phyloP scores from a whole-genome alignment of 352 stramenopile genomes.

The Nothophytophthora sp. region DNA sequence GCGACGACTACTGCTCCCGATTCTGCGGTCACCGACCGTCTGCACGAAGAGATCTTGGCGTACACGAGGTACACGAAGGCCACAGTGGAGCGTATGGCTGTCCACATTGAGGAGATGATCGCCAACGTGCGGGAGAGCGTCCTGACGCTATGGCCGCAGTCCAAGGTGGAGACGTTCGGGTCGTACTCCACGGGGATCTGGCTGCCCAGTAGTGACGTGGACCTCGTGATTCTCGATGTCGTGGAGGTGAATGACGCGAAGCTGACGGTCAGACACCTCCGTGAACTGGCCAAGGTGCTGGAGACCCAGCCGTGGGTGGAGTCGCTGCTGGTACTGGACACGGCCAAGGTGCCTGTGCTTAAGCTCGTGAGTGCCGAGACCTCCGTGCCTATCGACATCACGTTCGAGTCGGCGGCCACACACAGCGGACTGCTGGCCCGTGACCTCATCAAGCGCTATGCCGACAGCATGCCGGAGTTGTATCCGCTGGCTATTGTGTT shows the following conservation, averaged over 20 bases:
- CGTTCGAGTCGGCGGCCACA: constrained; percentile 79
- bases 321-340: constrained; percentile 80
- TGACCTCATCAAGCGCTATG: constrained; percentile 86
- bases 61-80: constrained; percentile 71
- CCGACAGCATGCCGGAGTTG: constrained; percentile 82
- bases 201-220: constrained; percentile 85
- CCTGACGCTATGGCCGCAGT: constrained; percentile 68
- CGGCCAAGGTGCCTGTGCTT: constrained; percentile 81
- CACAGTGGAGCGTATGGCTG: constrained; percentile 73
- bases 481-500: constrained; percentile 90
- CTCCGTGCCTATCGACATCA: constrained; percentile 85
- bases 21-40: constrained; percentile 35
- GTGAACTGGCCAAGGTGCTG: constrained; percentile 55
- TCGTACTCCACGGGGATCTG: constrained; percentile 89
- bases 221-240: constrained; percentile 81
- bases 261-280: constrained; percentile 59
- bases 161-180: constrained; percentile 80
- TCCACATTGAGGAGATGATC: constrained; percentile 88
- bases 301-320: constrained; percentile 75
- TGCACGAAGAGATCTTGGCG: constrained; percentile 83
- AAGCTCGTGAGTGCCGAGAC: constrained; percentile 80
- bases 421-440: constrained; percentile 82
- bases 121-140: constrained; percentile 70
- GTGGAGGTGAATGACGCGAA: constrained; percentile 65
- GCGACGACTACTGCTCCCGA: not conserved